phyloP scores from a whole-genome alignment of 1,139 yeast genomes.

The Blastobotrys serpentis region DNA sequence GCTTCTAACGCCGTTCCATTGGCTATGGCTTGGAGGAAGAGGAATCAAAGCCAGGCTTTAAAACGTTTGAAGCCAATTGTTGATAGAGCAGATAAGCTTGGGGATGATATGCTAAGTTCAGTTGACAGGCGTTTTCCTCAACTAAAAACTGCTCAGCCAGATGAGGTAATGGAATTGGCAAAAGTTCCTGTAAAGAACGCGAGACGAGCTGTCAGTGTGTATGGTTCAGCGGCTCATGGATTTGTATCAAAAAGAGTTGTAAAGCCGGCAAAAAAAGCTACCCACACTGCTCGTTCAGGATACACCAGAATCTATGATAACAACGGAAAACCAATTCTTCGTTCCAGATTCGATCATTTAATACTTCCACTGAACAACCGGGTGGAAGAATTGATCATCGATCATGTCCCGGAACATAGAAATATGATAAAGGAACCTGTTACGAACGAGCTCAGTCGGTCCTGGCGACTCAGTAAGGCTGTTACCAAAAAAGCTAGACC shows the following conservation, averaged over 20 bases:
- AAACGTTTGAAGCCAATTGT: conserved; percentile 36
- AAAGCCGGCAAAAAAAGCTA: conserved; percentile 36
- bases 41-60: conserved; percentile 38
- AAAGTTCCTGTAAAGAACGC: conserved; percentile 36
- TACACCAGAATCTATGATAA: conserved; percentile 47
- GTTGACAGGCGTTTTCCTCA: conserved; percentile 40
- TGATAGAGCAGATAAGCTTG: conserved; percentile 38
- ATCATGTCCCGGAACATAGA: conserved; percentile 45
- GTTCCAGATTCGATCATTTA: conserved; percentile 62
- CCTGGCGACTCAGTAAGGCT: conserved; percentile 34
- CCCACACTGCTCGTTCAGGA: conserved; percentile 35
- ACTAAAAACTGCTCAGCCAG: conserved; percentile 39
- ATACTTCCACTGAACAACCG: conserved; percentile 58
- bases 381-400: conserved; percentile 48
- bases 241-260: conserved; percentile 33
- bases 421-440: conserved; percentile 38
- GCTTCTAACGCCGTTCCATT: conserved; percentile 60
- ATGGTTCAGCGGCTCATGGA: conserved; percentile 34
- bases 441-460: conserved; percentile 36
- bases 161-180: conserved; percentile 37
- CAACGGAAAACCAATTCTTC: conserved; percentile 59
- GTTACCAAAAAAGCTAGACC: conserved; percentile 39
- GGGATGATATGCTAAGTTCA: conserved; percentile 36
- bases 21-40: conserved; percentile 43
- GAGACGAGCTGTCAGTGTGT: conserved; percentile 30